Evolutionary conservation across 164 flowering plant species (phyloP), one percentile per base, ranked within the genome.

Genomic region (Tinospora cordifolia): DNA sequence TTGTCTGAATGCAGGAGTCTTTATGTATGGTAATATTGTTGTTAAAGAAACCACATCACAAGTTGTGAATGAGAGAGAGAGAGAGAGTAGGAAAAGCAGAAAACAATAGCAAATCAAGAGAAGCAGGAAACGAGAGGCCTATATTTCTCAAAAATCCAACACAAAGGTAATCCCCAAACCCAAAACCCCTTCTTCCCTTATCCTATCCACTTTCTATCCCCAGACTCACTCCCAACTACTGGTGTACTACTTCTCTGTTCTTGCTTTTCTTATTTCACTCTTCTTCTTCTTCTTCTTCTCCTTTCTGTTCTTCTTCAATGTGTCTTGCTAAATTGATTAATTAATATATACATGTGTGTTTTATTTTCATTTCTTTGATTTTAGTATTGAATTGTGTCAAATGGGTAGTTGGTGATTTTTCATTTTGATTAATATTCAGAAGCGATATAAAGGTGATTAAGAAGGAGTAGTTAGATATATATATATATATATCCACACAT

Each of bases 101-200:
- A 75, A 77, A 57, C 26, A 30, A 30, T 30, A 58, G 22, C 26
- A 30, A 68, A 57, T 41, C 59, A 13, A 69, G 71, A 64, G 0
- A 69, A 65, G 36, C 36, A 30, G 4, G 36, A 30, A 85, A 87
- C 82, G 86, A 83, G 87, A 85, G 93, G 93, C 75, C 81, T 85
- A 79, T 72, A 84, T 81, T 85, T 72, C 70, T 75, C 69, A 39
- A 72, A 72, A 84, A 86, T 80, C 86, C 79, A 39, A 51, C 12
- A 49, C 34, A 71, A 65, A 69, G 62, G 60, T 47, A 47, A 66
- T 71, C 54, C 74, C 76, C 51, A 69, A 76, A 67, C 71, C 72
- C 36, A 30, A 30, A 30, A 54, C 25, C 22, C 21, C 6, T 25
- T 10, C 60, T 54, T 21, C 8, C 22, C 87, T 82, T 87, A 84